A percentile compares a stretch with the other conserved stretches of the same genome.
Evolutionary conservation across 202 grass and related monocot species (phyloP).

Genomic region (Zoysia matrella): DNA sequence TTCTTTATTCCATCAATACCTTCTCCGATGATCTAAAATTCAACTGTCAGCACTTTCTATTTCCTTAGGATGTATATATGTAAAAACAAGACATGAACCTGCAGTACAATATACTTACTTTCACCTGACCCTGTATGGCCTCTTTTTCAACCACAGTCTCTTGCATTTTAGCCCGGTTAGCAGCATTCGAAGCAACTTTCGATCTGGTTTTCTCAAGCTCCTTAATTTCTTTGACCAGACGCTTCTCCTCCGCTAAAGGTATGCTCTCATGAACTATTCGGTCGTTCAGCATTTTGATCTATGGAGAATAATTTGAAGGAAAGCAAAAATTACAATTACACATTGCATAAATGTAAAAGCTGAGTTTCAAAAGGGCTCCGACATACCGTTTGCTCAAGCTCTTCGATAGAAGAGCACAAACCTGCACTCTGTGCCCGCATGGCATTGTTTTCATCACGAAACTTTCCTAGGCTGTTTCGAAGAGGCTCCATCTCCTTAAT

Average conservation of each 20-base stretch:
- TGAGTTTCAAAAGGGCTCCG: conserved; percentile 11
- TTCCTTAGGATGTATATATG: conserved; percentile 27
- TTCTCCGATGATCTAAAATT: conserved; percentile 67
- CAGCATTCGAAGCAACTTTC: conserved; percentile 73
- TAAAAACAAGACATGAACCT: conserved; percentile 26
- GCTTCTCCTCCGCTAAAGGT: conserved; percentile 83
- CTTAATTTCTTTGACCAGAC: conserved; percentile 83
- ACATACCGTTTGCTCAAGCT: conserved; percentile 56
- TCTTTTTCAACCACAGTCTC: conserved; percentile 86
- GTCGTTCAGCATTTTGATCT: conserved; percentile 43
- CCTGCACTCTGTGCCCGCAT: conserved; percentile 78
- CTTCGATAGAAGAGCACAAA: conserved; percentile 90
- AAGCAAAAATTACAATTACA: conserved; percentile 33
- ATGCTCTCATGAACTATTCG: conserved; percentile 89
- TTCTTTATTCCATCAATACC: too few species aligned
- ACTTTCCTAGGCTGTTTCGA: conserved; percentile 74
- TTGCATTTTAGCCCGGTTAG: conserved; percentile 77
- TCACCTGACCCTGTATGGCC: conserved; percentile 81
- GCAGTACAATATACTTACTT: conserved; percentile 60
- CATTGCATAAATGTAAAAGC: neutral
- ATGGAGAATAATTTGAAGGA: conserved; percentile 35
- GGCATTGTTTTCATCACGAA: conserved; percentile 80
- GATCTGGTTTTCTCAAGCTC: conserved; percentile 33
- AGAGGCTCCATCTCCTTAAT: conserved; percentile 45
- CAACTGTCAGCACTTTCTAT: conserved; percentile 1